These are phyloP conservation scores for Sextonia rubra DNA, from an alignment of 164 flowering plant genomes.

Conservation along the genomic window DNA sequence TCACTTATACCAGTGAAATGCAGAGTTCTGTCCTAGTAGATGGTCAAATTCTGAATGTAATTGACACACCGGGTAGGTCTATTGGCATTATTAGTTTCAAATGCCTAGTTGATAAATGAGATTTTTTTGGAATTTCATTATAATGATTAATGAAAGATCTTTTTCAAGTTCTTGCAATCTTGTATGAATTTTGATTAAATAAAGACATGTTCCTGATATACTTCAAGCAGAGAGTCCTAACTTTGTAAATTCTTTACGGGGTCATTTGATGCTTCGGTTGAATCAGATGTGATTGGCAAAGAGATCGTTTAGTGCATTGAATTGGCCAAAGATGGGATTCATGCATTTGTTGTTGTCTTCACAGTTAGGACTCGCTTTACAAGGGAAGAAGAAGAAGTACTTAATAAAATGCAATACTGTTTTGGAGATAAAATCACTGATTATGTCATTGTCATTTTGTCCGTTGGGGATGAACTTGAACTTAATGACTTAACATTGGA, in stretches of 20 bases:
- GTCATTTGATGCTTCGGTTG: conserved; percentile 62
- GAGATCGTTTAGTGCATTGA: conserved; percentile 74
- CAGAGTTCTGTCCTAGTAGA: conserved; percentile 40
- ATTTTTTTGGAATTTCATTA: no score
- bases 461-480: conserved; percentile 84
- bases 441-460: conserved; percentile 84
- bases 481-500: conserved; percentile 65
- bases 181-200: no score
- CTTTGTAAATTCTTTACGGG: conserved; percentile 37
- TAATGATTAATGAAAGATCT: no score
- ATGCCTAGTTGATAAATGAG: no score
- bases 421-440: conserved; percentile 68
- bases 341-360: conserved; percentile 73
- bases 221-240: no score
- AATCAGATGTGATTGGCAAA: conserved; percentile 51
- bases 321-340: conserved; percentile 88
- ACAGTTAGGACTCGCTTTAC: conserved; percentile 48
- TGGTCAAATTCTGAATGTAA: conserved; percentile 64
- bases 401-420: conserved; percentile 48
- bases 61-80: conserved; percentile 82
- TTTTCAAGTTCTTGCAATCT: no score
- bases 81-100: no score
- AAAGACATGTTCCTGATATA: neutral
- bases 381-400: conserved; percentile 68
- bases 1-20: conserved; percentile 71